phyloP scores from a whole-genome alignment of 768 basidiomycete genomes.

The Tylopilus felleus region DNA sequence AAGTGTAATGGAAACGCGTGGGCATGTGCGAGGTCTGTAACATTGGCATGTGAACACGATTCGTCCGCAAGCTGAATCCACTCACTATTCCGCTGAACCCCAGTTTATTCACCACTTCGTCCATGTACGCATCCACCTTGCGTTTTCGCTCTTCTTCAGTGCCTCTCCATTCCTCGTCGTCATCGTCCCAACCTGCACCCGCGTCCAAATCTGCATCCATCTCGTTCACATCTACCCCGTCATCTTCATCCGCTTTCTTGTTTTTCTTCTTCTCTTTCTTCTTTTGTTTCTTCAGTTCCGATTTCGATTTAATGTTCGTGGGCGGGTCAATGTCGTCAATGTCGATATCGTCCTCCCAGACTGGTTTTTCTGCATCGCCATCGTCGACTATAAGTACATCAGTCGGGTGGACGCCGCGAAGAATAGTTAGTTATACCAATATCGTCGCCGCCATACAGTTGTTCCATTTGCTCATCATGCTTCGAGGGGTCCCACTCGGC shows the following conservation, averaged over 20 bases:
- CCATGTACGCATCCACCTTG: constrained; percentile 84
- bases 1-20: constrained; percentile 91
- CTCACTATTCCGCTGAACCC: constrained; percentile 95
- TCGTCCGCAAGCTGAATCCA: constrained; percentile 6
- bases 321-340: constrained; percentile 57
- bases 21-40: constrained; percentile 81
- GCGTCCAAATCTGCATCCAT: constrained; percentile 60
- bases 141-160: constrained; percentile 89
- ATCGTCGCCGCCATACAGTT: constrained; percentile 59
- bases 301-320: constrained; percentile 31
- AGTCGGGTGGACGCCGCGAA: background rate
- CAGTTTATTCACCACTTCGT: constrained; percentile 74
- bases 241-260: constrained; percentile 38
- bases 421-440: constrained; percentile 23
- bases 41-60: constrained; percentile 1
- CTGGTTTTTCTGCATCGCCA: constrained; percentile 63
- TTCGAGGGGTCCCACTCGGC: constrained; percentile 88
- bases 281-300: constrained; percentile 32
- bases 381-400: constrained; percentile 24
- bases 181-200: constrained; percentile 33
- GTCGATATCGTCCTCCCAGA: constrained; percentile 90
- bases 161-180: constrained; percentile 75
- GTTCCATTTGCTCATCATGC: constrained; percentile 81
- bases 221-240: constrained; percentile 45
- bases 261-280: constrained; percentile 53